Percentiles rank a stretch among this genome's conserved stretches.
phyloP scores from a whole-genome alignment of 2,329 filamentous ascomycete species.

The Stemphylium beticola region DNA sequence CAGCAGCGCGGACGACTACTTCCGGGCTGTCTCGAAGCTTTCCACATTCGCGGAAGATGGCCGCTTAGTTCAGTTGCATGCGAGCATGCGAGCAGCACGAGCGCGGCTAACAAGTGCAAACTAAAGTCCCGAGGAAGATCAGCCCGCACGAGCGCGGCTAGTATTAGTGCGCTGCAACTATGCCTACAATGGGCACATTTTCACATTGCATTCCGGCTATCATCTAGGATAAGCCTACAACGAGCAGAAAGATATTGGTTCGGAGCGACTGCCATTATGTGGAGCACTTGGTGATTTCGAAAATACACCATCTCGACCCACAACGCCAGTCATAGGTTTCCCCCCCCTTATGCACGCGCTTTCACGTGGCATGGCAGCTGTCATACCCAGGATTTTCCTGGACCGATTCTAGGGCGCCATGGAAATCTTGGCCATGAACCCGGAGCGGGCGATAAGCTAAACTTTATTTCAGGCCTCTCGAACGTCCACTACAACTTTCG shows the following conservation, averaged over 20 bases:
- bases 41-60: neutral
- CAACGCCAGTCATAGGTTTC: neutral
- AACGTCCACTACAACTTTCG: conserved; percentile 17
- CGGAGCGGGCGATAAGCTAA: conserved; percentile 28
- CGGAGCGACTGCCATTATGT: neutral
- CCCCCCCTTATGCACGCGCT: conserved; percentile 3
- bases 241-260: neutral
- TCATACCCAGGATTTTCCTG: conserved; percentile 22
- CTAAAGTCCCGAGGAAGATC: conserved; percentile 6
- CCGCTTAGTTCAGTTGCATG: conserved; percentile 6
- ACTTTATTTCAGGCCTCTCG: conserved; percentile 22
- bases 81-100: conserved; percentile 13
- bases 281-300: neutral
- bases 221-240: conserved; percentile 8
- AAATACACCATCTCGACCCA: neutral
- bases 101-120: conserved; percentile 2
- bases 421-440: conserved; percentile 19
- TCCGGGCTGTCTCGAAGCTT: neutral
- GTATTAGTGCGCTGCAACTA: conserved; percentile 7
- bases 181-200: conserved; percentile 2
- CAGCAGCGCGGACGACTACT: neutral
- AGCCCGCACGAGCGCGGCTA: conserved; percentile 1
- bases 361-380: conserved; percentile 22
- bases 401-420: conserved; percentile 10
- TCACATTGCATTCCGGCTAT: conserved; percentile 1